These are phyloP conservation scores for Apiotrichum sp. DNA, from an alignment of 1,284 basidiomycete genomes.

Conservation along the genomic window DNA sequence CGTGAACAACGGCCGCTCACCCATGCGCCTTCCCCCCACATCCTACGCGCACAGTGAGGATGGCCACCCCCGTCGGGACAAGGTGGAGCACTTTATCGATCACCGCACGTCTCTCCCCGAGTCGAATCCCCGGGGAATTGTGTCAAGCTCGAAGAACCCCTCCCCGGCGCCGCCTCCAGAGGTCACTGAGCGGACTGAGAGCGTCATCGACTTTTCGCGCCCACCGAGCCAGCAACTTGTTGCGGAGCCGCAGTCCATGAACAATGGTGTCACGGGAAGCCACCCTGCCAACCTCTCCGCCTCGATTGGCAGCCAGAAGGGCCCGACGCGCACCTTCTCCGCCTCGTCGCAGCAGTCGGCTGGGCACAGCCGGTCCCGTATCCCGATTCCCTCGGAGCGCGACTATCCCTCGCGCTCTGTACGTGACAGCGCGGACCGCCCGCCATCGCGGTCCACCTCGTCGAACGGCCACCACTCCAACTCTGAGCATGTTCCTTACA, in stretches of 20 bases:
- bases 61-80: background rate
- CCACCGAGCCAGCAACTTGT: background rate
- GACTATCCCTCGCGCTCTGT: background rate
- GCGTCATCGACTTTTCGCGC: conserved; percentile 8
- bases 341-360: background rate
- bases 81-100: background rate
- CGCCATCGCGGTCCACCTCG: conserved; percentile 6
- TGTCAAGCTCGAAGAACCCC: background rate
- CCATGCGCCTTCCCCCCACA: background rate
- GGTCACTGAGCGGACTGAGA: background rate
- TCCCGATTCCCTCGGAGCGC: background rate
- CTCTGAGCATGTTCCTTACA: conserved; percentile 1
- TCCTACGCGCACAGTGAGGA: conserved; percentile 3
- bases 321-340: background rate
- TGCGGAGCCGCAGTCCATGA: too few species aligned
- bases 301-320: too few species aligned
- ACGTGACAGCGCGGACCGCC: background rate
- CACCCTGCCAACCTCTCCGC: background rate
- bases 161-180: background rate
- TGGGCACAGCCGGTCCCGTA: background rate
- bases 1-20: background rate
- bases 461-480: conserved; percentile 6
- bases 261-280: background rate
- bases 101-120: conserved; percentile 1
- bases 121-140: background rate